These are phyloP conservation scores for Oidiodendron maius DNA, from an alignment of 495 filamentous ascomycete genomes.

Conservation along the genomic window DNA sequence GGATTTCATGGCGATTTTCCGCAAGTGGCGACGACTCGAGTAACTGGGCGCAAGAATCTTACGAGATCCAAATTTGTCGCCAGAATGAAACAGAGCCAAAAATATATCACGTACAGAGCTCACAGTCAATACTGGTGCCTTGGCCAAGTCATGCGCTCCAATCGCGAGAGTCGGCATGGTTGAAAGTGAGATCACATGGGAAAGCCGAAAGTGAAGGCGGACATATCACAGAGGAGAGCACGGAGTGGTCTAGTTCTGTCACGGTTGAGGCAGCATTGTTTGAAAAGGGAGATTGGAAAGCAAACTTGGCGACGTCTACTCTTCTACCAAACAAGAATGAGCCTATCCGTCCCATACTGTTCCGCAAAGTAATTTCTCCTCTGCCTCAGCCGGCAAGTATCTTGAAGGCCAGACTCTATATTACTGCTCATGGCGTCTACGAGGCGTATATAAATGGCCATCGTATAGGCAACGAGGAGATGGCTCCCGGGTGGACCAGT, in stretches of 20 bases:
- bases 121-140: conserved; percentile 38
- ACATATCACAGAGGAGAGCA: too few species aligned
- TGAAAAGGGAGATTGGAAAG: conserved; percentile 33
- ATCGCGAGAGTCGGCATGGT: conserved; percentile 32
- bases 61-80: conserved; percentile 27
- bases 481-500: conserved; percentile 51
- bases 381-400: conserved; percentile 4
- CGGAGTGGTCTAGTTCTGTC: conserved; percentile 26
- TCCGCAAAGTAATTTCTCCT: conserved; percentile 10
- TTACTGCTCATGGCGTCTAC: conserved; percentile 46
- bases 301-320: conserved; percentile 30
- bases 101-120: conserved; percentile 2
- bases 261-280: conserved; percentile 37
- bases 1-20: conserved; percentile 15
- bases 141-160: conserved; percentile 39
- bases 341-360: conserved; percentile 17
- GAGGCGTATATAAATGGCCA: conserved; percentile 43
- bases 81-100: not conserved
- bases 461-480: conserved; percentile 35
- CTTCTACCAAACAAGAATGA: conserved; percentile 18
- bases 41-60: conserved; percentile 32
- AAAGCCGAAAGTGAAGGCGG: too few species aligned
- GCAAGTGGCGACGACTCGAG: conserved; percentile 1
- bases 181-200: conserved; percentile 31
- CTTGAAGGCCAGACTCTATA: conserved; percentile 36